Conservation (phyloP, 2,329 filamentous ascomycete species). For the Fusarium ambrosium region DNA sequence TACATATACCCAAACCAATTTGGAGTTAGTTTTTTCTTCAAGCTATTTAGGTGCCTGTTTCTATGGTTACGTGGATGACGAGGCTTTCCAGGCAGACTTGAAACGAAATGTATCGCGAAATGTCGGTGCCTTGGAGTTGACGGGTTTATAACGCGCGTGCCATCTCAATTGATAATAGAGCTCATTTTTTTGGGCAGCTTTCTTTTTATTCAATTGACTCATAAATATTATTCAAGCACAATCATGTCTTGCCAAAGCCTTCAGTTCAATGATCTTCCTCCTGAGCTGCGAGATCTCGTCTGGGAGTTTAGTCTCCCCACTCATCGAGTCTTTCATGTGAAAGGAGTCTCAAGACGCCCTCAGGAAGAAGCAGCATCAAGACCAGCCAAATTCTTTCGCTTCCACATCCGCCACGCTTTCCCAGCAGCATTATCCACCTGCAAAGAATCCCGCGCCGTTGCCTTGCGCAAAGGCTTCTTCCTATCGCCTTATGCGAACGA, state of each 20-base stretch:
- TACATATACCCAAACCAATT: not conserved
- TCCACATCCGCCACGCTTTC: conserved; percentile 40
- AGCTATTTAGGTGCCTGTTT: conserved; percentile 30
- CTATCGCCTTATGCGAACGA: conserved; percentile 24
- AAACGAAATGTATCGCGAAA: conserved; percentile 8
- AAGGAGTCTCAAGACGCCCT: conserved; percentile 13
- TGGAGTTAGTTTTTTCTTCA: not conserved
- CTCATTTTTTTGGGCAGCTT: not conserved
- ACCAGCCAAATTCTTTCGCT: conserved; percentile 27
- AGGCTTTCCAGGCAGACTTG: conserved; percentile 30
- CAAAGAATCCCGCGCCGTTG: conserved; percentile 46
- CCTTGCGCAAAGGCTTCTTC: conserved; percentile 46
- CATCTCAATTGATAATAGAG: not conserved
- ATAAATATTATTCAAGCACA: not conserved
- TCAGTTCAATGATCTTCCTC: conserved; percentile 37
- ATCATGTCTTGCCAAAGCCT: conserved; percentile 23
- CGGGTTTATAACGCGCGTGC: not conserved
- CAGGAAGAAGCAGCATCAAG: not conserved
- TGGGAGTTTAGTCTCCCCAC: conserved; percentile 48
- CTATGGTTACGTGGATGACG: conserved; percentile 19
- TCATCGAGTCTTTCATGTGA: conserved; percentile 50
- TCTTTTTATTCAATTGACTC: not conserved
- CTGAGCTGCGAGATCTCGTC: conserved; percentile 48
- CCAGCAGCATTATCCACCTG: conserved; percentile 42
- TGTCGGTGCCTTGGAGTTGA: conserved; percentile 31